phyloP scores from a whole-genome alignment of 2,329 filamentous ascomycete species.

The Neonectria hederae region DNA sequence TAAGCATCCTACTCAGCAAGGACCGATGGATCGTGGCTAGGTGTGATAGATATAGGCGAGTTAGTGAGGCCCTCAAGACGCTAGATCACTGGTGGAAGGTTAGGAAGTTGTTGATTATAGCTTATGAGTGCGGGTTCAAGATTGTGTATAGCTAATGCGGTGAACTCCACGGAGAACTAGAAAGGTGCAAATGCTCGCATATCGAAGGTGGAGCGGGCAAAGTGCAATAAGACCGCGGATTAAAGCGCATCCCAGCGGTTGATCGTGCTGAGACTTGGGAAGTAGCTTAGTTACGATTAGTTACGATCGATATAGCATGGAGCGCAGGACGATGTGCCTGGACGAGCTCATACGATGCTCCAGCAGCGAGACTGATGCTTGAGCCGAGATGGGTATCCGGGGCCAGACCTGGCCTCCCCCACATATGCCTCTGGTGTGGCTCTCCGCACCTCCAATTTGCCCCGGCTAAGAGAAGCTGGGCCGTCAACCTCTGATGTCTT shows the following conservation, averaged over 20 bases:
- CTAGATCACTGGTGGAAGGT: background rate
- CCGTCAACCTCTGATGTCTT: conserved; percentile 12
- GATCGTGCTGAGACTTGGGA: conserved; percentile 2
- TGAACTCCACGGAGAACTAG: conserved; percentile 21
- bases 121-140: background rate
- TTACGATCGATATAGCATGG: conserved; percentile 9
- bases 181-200: background rate
- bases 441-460: conserved; percentile 42
- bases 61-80: background rate
- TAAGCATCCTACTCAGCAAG: background rate
- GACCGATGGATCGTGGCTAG: background rate
- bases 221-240: background rate
- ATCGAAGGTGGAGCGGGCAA: background rate
- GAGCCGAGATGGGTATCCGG: conserved; percentile 28
- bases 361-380: conserved; percentile 24
- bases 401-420: conserved; percentile 34
- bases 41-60: background rate
- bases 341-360: conserved; percentile 34
- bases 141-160: background rate
- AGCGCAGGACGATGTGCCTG: background rate
- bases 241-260: conserved; percentile 1
- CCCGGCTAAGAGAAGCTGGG: conserved; percentile 17
- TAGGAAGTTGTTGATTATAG: background rate
- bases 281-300: background rate
- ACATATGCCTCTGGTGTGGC: conserved; percentile 34